Evolutionary conservation across 176 grass and related monocot species (phyloP), one percentile per base, ranked within the genome.

Genomic region (Stipa capillata): DNA sequence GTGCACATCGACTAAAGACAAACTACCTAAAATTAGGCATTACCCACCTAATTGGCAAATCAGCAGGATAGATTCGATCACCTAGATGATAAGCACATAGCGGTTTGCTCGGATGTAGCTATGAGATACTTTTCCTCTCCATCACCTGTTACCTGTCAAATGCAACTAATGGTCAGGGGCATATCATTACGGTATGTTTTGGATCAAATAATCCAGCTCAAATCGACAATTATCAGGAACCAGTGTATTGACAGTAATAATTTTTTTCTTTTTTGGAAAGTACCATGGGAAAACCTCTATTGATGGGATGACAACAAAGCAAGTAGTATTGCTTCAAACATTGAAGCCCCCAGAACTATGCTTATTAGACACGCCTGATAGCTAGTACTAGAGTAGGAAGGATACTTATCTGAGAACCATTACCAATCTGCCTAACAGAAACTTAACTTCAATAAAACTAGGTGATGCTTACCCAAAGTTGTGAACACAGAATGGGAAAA

Each of bases 41-140:
- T 49, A 64, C 80, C 72, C 74, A 98, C 96, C 54, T 90, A 58
- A 89, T 89, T 54, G 96, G 96, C 9, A 99, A 52, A 7, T 99
- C 96, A 68, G 86, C 66, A 27, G 92, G 92, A 79, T 95, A 99
- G 56, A 99, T 82, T 36, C 92, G 72, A 78, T 99, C 96, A 53
- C 91, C 91, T 41, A 93, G 35, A 91, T 95, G 96, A 80, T 93
- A 95, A 55, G 96, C 90, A 64, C 92, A 99, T 63, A 99, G 69
- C 17, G 96, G 96, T 54, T n/a, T 99, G 92, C 69, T 95, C 96
- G 13, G 96, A 85, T 55, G 96, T 99, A 16, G 96, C 96, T 74
- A 99, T 95, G 9, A 99, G 87, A 84, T 99, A 99, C 48, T 95
- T 99, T 20, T 99, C 92, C 25, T 93, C 96, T 18, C 92, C 96